Evolutionary conservation across 257 asterid genomes (phyloP), one percentile per base, ranked within the genome.

Genomic region (Nyctanthes arbortristis): DNA sequence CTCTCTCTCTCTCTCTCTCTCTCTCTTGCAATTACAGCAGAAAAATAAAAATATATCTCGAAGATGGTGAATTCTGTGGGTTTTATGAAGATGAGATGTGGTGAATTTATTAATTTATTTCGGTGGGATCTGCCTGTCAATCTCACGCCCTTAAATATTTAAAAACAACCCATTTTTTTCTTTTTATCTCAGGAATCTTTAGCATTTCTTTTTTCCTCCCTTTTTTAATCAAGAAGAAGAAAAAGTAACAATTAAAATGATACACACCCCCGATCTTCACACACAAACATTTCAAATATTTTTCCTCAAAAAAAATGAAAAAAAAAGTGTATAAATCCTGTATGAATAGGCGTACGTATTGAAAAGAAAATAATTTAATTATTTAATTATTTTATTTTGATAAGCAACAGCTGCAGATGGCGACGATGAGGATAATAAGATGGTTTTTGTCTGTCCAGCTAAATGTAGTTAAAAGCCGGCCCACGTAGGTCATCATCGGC

Each of bases 381-480:
- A n/a, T n/a, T n/a, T n/a, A n/a, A n/a, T n/a, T n/a, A n/a, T n/a
- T n/a, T n/a, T n/a, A n/a, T n/a, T n/a, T n/a, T n/a, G n/a, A n/a
- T n/a, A 9, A 24, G 13, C 31, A 61, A 62, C 65, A 73, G 86
- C 36, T 73, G 71, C 75, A 79, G 89, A 89, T 86, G 75, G 87
- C 67, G 94, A 86, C 82, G 86, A 80, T 32, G 87, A 84, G 71
- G 90, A 81, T 80, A 89, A 86, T 86, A 88, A 80, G 91, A 61
- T 82, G 84, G 91, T 88, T 85, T 86, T 90, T 85, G 95, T 82
- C 81, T 88, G 88, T 84, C 85, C 95, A 88, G 90, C 96, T 88
- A 90, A 88, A 87, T 76, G 78, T 88, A 86, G 98, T 87, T 92
- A 86, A 86, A 92, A 84, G 95, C 88, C 93, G 93, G 90, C 74